Percentiles rank a stretch among this genome's conserved stretches.
These are phyloP conservation scores for Amniculicola lignicola DNA, from an alignment of 495 filamentous ascomycete species.

Conservation along the genomic window DNA sequence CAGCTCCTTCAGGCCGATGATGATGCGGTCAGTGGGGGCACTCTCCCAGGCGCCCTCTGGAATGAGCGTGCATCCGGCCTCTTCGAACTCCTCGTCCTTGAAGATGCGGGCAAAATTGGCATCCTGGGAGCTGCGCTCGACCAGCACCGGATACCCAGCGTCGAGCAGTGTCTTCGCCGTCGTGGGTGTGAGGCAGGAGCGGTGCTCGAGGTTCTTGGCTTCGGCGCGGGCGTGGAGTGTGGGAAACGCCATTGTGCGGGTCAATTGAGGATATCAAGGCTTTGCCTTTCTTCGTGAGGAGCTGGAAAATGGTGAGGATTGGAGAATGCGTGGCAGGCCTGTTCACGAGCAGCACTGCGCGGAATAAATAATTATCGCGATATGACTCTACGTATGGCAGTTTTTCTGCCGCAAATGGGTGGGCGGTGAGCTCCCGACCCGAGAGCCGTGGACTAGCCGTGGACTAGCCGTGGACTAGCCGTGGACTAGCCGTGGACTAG, in stretches of 20 bases:
- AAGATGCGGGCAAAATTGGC: conserved; percentile 66
- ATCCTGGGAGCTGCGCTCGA: conserved; percentile 65
- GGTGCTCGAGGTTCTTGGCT: conserved; percentile 42
- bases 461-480: too few relatives aligned
- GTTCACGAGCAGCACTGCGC: too few relatives aligned
- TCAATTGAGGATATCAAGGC: too few relatives aligned
- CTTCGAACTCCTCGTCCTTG: conserved; percentile 63
- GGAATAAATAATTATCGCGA: too few relatives aligned
- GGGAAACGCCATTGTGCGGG: conserved; percentile 33
- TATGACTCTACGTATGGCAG: too few relatives aligned
- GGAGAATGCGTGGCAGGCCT: too few relatives aligned
- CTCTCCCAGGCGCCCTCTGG: conserved; percentile 75
- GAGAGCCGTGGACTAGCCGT: too few relatives aligned
- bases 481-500: too few relatives aligned
- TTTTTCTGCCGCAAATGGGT: too few relatives aligned
- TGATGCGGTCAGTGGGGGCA: conserved; percentile 78
- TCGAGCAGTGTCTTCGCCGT: conserved; percentile 76
- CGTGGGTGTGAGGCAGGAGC: conserved; percentile 55
- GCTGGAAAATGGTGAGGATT: too few relatives aligned
- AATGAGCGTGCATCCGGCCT: conserved; percentile 67
- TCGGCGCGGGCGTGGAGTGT: conserved; percentile 43
- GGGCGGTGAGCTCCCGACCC: too few relatives aligned
- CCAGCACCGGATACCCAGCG: conserved; percentile 74
- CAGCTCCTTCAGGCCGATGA: conserved; percentile 87
- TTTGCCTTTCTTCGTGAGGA: too few relatives aligned